These are phyloP conservation scores for Pichia rugopelliculosa DNA, from an alignment of 805 yeast species.

Conservation along the genomic window DNA sequence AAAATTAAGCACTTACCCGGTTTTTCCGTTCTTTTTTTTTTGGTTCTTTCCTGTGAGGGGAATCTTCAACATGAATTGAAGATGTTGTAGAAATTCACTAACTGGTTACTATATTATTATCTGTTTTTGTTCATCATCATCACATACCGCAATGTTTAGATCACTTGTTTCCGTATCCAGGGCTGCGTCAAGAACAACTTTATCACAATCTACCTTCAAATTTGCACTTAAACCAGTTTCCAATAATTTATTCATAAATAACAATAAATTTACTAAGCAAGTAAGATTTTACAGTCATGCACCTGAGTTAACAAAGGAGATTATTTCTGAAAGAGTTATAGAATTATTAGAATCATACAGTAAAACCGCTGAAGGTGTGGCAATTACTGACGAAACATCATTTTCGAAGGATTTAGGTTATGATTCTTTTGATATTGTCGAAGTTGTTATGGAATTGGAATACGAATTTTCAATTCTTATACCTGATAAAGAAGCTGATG, in stretches of 20 bases:
- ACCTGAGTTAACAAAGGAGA: constrained; percentile 56
- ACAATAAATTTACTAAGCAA: constrained; percentile 2
- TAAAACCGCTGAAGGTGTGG: constrained; percentile 36
- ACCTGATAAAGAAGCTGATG: constrained; percentile 89
- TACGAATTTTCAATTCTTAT: constrained; percentile 72
- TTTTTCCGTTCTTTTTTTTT: background rate
- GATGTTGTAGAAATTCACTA: background rate
- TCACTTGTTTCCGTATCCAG: constrained; percentile 5
- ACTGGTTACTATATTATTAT: no score
- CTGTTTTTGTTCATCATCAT: no score
- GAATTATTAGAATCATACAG: constrained; percentile 61
- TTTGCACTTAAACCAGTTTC: background rate
- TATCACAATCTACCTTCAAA: background rate
- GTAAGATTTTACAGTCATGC: constrained; percentile 44
- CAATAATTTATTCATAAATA: background rate
- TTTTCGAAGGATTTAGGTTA: constrained; percentile 61
- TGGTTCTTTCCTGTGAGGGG: background rate
- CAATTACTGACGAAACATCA: constrained; percentile 36
- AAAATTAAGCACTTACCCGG: background rate
- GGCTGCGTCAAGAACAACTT: constrained; percentile 4
- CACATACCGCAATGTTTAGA: constrained; percentile 8
- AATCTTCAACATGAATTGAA: background rate
- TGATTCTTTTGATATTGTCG: constrained; percentile 67
- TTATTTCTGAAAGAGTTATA: constrained; percentile 52
- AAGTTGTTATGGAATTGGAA: constrained; percentile 66